phyloP scores from a whole-genome alignment of 2,329 filamentous ascomycete species.

The Epichloe amarillans region DNA sequence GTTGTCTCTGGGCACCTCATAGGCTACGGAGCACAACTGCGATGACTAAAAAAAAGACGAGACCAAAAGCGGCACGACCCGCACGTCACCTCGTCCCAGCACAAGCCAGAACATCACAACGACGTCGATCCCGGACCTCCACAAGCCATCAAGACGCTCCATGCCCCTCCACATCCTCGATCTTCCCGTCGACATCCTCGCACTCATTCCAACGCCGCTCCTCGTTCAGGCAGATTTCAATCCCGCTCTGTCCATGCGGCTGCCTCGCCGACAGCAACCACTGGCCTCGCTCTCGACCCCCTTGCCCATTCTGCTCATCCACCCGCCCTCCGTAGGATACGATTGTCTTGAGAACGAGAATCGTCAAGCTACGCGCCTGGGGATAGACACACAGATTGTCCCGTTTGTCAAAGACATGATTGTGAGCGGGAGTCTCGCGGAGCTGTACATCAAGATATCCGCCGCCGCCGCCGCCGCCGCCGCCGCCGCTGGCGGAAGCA shows the following conservation, averaged over 20 bases:
- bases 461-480: background rate
- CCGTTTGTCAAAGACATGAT: conserved; percentile 20
- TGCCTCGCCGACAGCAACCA: background rate
- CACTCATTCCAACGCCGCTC: conserved; percentile 18
- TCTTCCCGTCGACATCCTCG: conserved; percentile 20
- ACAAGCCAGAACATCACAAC: no score
- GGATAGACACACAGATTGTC: conserved; percentile 17
- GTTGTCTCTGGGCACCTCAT: no score
- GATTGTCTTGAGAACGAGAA: conserved; percentile 15
- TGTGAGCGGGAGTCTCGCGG: conserved; percentile 16
- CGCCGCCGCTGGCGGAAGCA: background rate
- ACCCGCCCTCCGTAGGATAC: conserved; percentile 18
- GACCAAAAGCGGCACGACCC: no score
- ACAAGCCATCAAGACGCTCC: background rate
- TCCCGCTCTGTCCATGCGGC: conserved; percentile 18
- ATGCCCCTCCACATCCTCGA: conserved; percentile 16
- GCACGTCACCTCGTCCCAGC: no score
- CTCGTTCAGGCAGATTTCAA: conserved; percentile 12
- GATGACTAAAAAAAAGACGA: no score
- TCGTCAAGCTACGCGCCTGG: conserved; percentile 20
- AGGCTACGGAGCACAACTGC: no score
- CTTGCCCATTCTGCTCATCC: conserved; percentile 19
- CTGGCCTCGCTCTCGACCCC: conserved; percentile 9
- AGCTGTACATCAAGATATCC: conserved; percentile 9
- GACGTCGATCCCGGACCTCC: no score